A percentile compares a stretch with the other conserved stretches of the same genome.
phyloP scores from a whole-genome alignment of 257 asterid genomes.

The Lycium ferocissimum region DNA sequence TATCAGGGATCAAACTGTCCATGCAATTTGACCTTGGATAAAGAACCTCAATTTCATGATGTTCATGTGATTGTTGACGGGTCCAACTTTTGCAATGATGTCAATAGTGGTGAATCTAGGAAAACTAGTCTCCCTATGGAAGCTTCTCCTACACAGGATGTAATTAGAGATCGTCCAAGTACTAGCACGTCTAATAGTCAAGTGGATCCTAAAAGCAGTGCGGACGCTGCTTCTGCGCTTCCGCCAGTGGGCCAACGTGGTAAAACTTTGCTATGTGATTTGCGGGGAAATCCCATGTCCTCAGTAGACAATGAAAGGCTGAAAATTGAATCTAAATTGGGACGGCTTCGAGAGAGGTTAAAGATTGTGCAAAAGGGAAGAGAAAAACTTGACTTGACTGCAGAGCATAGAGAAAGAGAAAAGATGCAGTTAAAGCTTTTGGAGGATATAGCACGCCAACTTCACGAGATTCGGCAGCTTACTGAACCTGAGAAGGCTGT shows the following conservation, averaged over 20 bases:
- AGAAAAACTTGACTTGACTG: constrained; percentile 63
- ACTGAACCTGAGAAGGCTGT: constrained; percentile 53
- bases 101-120: constrained; percentile 15
- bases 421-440: constrained; percentile 58
- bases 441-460: constrained; percentile 73
- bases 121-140: constrained; percentile 31
- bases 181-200: constrained; percentile 37
- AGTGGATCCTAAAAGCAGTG: constrained; percentile 42
- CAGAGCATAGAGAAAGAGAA: constrained; percentile 64
- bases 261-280: constrained; percentile 41
- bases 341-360: constrained; percentile 66
- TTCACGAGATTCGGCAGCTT: constrained; percentile 63
- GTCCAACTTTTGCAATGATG: constrained; percentile 34
- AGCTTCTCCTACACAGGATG: constrained; percentile 37
- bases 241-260: constrained; percentile 59
- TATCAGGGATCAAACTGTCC: constrained; percentile 34
- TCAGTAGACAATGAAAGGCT: constrained; percentile 59
- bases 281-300: constrained; percentile 54
- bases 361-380: constrained; percentile 74
- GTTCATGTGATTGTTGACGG: constrained; percentile 42
- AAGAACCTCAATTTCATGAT: constrained; percentile 46
- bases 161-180: constrained; percentile 31
- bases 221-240: constrained; percentile 52
- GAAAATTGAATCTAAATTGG: constrained; percentile 68
- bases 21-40: constrained; percentile 12